Base-by-base conservation (phyloP, 1,284 basidiomycete species). In the Cryptococcus floricola region DNA sequence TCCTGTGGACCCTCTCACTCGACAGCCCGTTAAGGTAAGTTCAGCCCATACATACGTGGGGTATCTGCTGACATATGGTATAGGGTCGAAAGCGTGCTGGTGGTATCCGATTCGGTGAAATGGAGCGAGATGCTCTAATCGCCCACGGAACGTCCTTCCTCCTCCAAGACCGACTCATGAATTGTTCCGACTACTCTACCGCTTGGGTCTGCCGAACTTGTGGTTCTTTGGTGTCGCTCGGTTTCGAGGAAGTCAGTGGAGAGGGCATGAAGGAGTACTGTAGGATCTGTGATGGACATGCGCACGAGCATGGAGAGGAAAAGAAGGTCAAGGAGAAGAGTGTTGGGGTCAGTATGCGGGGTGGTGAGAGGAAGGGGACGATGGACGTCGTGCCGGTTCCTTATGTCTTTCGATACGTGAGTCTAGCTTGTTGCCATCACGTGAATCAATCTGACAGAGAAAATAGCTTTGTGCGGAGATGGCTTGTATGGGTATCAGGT, bases 61-160 rank as follows among this genome's bases (percentile, higher is more conserved):
- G 37, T 41, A 48, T 13, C 42, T 6, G 6, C 43, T 48, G 39
- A 6, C 3, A 19, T 42, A 39, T 14, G 5, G 48, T 37, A 13
- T 65, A 96, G 90, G 96, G 96, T 56, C 87, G 96, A 62, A 98
- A 98, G 84, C 89, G 94, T 54, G 92, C 90, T 41, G 96, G 96
- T 72, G 96, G 96, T 76, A 98, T 99, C 69, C 94, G 96, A 62
- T 98, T 99, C 77, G 96, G 96, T 68, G 96, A 99, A 80, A 99
- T 99, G 96, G 96, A 99, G 78, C 89, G 96, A 57, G 96, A 99
- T 73, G 95, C 96, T 14, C 83, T 98, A 51, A 91, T 99, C 66
- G 96, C 96, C 4, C 96, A 99, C 78, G 96, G 96, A 43, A 97
- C 96, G 5, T 92, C 91, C 6, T 98, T 96, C 86, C 83, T 98